phyloP scores from a whole-genome alignment of 495 filamentous ascomycete species.

The Sabuloglossum arenarium region DNA sequence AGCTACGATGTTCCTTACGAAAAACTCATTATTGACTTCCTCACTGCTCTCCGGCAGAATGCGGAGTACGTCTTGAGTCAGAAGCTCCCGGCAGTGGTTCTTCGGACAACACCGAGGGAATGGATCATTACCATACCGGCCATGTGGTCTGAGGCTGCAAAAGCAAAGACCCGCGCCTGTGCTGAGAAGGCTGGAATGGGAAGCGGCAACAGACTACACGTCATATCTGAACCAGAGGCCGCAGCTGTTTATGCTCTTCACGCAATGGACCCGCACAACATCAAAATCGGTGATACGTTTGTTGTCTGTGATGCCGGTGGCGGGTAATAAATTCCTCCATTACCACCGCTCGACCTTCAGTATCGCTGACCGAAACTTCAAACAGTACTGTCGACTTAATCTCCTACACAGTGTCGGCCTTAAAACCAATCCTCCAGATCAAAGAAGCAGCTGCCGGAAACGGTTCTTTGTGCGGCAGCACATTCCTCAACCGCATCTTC shows the following conservation, averaged over 20 bases:
- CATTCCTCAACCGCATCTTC: constrained; percentile 50
- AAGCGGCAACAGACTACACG: background rate
- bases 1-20: constrained; percentile 33
- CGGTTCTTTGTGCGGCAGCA: constrained; percentile 43
- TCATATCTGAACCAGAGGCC: background rate
- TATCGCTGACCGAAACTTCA: background rate
- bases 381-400: background rate
- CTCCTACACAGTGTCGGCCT: background rate
- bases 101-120: constrained; percentile 38
- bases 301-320: background rate
- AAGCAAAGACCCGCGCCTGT: constrained; percentile 39
- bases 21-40: constrained; percentile 43
- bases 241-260: background rate
- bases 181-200: constrained; percentile 15
- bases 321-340: background rate
- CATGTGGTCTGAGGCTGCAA: constrained; percentile 60
- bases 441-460: constrained; percentile 45
- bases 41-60: constrained; percentile 23
- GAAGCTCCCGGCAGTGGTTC: constrained; percentile 38
- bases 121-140: constrained; percentile 42
- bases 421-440: constrained; percentile 22
- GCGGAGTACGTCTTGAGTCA: constrained; percentile 9
- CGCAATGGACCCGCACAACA: background rate
- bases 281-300: background rate
- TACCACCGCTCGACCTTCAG: background rate